Evolutionary conservation across 495 filamentous ascomycete species (phyloP), one percentile per base, ranked within the genome.

Genomic region (Hyaloscypha hepaticicola): DNA sequence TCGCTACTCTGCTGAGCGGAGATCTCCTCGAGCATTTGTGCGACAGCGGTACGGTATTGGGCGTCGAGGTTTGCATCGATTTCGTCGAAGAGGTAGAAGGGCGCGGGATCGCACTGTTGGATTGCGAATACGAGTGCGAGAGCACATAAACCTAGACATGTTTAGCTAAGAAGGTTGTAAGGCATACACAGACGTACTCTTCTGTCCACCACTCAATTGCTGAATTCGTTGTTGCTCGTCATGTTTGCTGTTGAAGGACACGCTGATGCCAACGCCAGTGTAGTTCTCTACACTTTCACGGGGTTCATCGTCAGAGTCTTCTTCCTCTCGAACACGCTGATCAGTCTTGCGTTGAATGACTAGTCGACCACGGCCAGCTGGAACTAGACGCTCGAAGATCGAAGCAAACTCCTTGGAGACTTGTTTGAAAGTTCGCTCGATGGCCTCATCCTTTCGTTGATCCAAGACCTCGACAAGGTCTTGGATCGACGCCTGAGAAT

Each of bases 71-170:
- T 98, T 73, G 95, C 95, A 75, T 99, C 95, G 72, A 99, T 96
- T 78, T 99, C 95, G 74, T 99, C 95, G 67, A 99, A 99, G 66
- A 99, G 91, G 77, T 98, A 97, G 79, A 99, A 98, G 14, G 95
- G 95, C 21, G 93, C 94, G 6, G 96, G 95, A 70, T 98, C 95
- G 71, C 95, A 96, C 68, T 92, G 90, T 72, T 99, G 95, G 75
- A 99, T 96, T n/a, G 95, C 95, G 74, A 99, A 98, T 66, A 99
- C 92, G 55, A 99, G 85, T 60, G 94, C 94, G 56, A 99, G 86
- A 16, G 95, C 95, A 77, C 94, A 96, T 64, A 96, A 82, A 87
- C 91, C 91, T 94, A 65, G 53, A 51, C 8, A 63, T 29, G 16
- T 70, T 76, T 76, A 75, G 72, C 53, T 50, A 21, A 22, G 55